phyloP scores from a whole-genome alignment of 768 basidiomycete genomes.

The Mycena pura region DNA sequence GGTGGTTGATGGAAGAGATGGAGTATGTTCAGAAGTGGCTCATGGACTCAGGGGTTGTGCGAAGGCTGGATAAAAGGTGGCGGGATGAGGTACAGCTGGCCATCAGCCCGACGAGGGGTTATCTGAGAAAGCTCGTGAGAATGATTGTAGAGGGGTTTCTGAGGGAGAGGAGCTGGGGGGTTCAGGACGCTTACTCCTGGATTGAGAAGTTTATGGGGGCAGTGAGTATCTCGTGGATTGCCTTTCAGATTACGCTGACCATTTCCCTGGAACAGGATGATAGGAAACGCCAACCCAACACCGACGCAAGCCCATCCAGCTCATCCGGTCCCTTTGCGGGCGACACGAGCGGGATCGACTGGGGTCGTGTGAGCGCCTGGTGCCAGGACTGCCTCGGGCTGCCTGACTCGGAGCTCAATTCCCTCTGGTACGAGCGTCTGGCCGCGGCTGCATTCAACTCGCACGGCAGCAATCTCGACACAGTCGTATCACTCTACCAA shows the following conservation, averaged over 20 bases:
- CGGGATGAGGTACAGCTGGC: not conserved
- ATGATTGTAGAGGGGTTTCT: not conserved
- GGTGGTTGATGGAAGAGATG: not conserved
- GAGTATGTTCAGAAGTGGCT: not conserved
- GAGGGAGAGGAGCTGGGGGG: constrained; percentile 2
- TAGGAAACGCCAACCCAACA: not conserved
- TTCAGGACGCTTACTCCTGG: not conserved
- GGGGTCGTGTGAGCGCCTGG: not conserved
- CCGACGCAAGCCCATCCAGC: not conserved
- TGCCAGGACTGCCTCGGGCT: constrained; percentile 3
- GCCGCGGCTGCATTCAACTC: not conserved
- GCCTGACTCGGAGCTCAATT: not conserved
- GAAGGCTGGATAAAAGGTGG: not conserved
- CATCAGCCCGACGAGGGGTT: not conserved
- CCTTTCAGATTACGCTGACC: not conserved
- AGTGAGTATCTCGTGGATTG: not conserved
- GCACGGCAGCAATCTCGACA: not conserved
- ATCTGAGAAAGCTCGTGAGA: not conserved
- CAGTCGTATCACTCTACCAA: not conserved
- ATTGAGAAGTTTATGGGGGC: not conserved
- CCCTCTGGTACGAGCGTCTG: constrained; percentile 2
- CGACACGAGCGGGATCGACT: not conserved
- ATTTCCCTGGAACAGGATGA: not conserved
- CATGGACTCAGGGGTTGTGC: not conserved
- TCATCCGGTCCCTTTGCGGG: not conserved